Conservation (phyloP, 2,329 filamentous ascomycete species). For the Rutstroemia sp. region DNA sequence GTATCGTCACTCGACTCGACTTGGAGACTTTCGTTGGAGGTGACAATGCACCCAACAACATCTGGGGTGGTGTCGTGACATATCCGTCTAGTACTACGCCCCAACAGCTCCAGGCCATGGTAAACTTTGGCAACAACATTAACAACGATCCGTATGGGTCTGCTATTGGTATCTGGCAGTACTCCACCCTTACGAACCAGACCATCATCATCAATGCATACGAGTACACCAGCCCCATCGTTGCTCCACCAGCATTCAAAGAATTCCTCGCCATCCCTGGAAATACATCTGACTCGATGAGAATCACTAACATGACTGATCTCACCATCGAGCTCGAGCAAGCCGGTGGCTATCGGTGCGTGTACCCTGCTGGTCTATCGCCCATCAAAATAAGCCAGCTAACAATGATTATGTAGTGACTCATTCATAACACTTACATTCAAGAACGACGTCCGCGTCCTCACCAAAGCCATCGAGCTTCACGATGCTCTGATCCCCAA, state of each 20-base stretch:
- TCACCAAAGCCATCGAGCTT: not conserved
- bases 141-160: not conserved
- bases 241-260: not conserved
- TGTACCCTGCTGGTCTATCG: not conserved
- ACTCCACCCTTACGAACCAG: not conserved
- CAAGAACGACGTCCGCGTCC: not conserved
- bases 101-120: not conserved
- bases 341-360: not conserved
- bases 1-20: constrained; percentile 41
- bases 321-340: not conserved
- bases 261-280: not conserved
- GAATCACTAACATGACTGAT: not conserved
- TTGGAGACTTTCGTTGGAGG: constrained; percentile 31
- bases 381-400: not conserved
- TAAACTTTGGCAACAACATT: not conserved
- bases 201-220: not conserved
- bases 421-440: not conserved
- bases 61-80: constrained; percentile 12
- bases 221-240: not conserved
- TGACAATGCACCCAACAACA: not conserved
- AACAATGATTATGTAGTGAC: not conserved
- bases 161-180: not conserved
- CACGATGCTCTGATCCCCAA: not conserved
- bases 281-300: constrained; percentile 1
- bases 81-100: not conserved